Base-by-base conservation (phyloP, 495 filamentous ascomycete species). In the Letharia columbiana region DNA sequence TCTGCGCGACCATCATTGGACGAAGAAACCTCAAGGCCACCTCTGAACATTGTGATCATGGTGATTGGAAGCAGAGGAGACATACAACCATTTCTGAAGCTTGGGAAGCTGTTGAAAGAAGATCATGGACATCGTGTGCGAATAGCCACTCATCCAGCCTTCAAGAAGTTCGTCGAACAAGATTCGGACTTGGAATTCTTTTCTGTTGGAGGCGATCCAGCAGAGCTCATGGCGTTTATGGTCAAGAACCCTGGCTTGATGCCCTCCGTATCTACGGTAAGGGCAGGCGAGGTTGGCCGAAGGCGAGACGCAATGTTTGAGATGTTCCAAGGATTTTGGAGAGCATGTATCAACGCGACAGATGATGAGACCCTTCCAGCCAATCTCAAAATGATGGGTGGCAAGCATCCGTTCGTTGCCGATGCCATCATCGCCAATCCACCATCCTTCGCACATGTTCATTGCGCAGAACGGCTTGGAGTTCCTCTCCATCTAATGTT, bases 51-150 rank as follows among this genome's bases (percentile, higher is more conserved):
- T 20, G 89, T 91, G 0, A 83, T 92, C 35, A 90, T 91, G 80
- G 89, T 92, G 9, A 89, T 92, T 63, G 89, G 89, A 0, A 88
- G 84, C 10, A 71, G 89, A 60, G 89, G 89, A 11, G 89, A 92
- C 72, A 87, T 90, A 40, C 89, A 92, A 70, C 89, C 89, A 0
- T 92, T 91, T 66, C 74, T 92, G 6, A 84, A 85, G 54, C 76
- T 92, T 45, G 87, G 88, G 9, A 86, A 87, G 73, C 79, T 87
- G 7, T 77, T 92, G 20, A 84, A 86, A 63, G 82, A 80, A 62
- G 70, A 71, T 20, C 66, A 76, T 66, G 77, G 78, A 20, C 79
- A 81, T 73, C 81, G 85, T 1, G 82, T 90, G 3, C 79, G 87
- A 13, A 69, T 90, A 33, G 85, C 84, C 1, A 90, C 86, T 8